Percentiles rank a stretch among this genome's conserved stretches.
Conservation (phyloP, 202 grass and related monocot species). For the Eragrostis tef region DNA sequence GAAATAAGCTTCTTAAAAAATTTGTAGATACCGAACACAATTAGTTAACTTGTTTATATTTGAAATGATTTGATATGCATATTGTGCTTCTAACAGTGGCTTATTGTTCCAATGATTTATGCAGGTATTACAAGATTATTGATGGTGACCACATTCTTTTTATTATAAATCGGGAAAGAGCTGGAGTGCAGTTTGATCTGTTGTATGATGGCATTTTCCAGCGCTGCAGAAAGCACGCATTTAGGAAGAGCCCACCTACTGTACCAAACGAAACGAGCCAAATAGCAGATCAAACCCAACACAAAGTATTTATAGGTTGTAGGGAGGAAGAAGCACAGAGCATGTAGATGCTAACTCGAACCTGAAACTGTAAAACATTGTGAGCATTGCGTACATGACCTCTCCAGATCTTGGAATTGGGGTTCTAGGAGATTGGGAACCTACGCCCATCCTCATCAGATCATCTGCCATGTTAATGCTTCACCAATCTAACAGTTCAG, state of each 20-base stretch:
- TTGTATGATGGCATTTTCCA: constrained; percentile 93
- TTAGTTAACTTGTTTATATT: neutral
- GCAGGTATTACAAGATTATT: constrained; percentile 93
- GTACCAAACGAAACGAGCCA: constrained; percentile 71
- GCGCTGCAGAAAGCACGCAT: constrained; percentile 81
- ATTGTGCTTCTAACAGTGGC: neutral
- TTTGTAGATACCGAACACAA: constrained; percentile 17
- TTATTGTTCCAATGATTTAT: neutral
- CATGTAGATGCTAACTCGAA: constrained; percentile 33
- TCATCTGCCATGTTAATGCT: neutral
- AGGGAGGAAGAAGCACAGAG: constrained; percentile 28
- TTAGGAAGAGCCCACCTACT: constrained; percentile 59
- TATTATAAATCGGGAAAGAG: constrained; percentile 93
- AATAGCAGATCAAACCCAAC: constrained; percentile 47
- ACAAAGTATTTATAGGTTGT: constrained; percentile 38
- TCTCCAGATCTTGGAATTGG: constrained; percentile 15
- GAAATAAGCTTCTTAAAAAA: constrained; percentile 1
- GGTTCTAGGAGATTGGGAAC: neutral
- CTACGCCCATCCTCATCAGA: neutral
- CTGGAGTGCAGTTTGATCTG: constrained; percentile 92
- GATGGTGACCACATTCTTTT: constrained; percentile 97
- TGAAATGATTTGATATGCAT: neutral
- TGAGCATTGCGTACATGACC: neutral
- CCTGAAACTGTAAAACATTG: constrained; percentile 44
- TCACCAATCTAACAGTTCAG: neutral